A percentile compares a stretch with the other conserved stretches of the same genome.
These are phyloP conservation scores for Colletotrichum orbiculare DNA, from an alignment of 2,329 filamentous ascomycete species.

Conservation along the genomic window DNA sequence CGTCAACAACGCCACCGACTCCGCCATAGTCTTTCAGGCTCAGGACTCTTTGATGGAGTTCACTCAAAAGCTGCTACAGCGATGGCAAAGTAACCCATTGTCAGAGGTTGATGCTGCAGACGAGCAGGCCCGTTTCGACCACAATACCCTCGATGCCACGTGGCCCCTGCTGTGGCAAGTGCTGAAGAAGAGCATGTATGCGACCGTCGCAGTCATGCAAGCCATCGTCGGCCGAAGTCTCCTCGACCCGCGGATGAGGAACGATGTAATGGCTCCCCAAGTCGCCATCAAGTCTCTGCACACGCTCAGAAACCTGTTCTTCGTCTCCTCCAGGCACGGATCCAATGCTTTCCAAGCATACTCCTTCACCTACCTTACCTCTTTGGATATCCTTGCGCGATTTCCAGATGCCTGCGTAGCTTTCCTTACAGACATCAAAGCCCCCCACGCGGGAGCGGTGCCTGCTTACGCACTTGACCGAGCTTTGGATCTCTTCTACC, in stretches of 20 bases:
- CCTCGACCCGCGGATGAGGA: slow-evolving; percentile 60
- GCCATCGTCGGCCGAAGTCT: slow-evolving; percentile 75
- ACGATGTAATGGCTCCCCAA: slow-evolving; percentile 63
- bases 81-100: slow-evolving; percentile 81
- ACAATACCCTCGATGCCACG: slow-evolving; percentile 73
- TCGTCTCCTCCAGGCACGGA: slow-evolving; percentile 81
- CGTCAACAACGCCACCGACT: slow-evolving; percentile 64
- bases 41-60: slow-evolving; percentile 76
- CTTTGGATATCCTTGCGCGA: slow-evolving; percentile 83
- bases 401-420: slow-evolving; percentile 73
- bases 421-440: slow-evolving; percentile 73
- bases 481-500: slow-evolving; percentile 86
- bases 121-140: slow-evolving; percentile 71
- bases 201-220: slow-evolving; percentile 78
- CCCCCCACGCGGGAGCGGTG: slow-evolving; percentile 61
- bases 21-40: slow-evolving; percentile 57
- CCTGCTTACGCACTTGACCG: slow-evolving; percentile 72
- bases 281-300: slow-evolving; percentile 79
- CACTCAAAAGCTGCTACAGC: slow-evolving; percentile 71
- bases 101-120: slow-evolving; percentile 77
- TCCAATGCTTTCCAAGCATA: slow-evolving; percentile 84
- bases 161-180: slow-evolving; percentile 80
- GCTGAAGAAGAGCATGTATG: slow-evolving; percentile 80
- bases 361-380: slow-evolving; percentile 83
- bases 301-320: slow-evolving; percentile 81